Base-by-base conservation (phyloP, 148 eudicot species). In the Chenopodium album region DNA sequence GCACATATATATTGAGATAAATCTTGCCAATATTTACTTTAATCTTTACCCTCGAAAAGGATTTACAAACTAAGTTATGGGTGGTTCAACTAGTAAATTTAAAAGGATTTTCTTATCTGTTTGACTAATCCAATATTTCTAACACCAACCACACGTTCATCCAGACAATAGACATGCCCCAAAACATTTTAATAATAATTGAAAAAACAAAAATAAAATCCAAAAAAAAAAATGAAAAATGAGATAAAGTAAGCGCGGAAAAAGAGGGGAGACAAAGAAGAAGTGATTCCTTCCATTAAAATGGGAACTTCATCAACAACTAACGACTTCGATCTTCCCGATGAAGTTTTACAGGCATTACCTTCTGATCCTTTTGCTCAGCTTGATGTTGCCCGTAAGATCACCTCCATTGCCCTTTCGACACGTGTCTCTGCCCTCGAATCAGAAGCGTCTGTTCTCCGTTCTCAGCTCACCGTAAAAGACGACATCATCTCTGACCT, bases 371-470 rank as follows among this genome's bases (percentile, higher is more conserved):
- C 99, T 0, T 96, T 89, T 83, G 93, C 91, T 13, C 99, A 92
- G 87, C 92, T 96, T 16, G 99, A 96, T 69, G 88, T 96, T 1
- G 99, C 99, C 1, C 93, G 99, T 7, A 96, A 94, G 48, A 96
- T 96, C 91, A 96, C 99, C 72, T 96, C 99, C 87, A 91, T 96
- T 83, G 99, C 99, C 32, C 94, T 96, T 64, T 83, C 99, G 54
- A 91, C 97, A 14, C 98, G 98, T 70, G 94, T 96, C 86, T 85
- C 92, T 37, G 79, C 90, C 50, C 93, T 94, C 81, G 99, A 96
- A 80, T 90, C 94, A 29, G 98, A 96, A 79, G 65, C 86, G 70
- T 86, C 92, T 26, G 68, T 5, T 8, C 93, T 96, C 74, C 91
- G 89, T 54, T 67, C 73, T 50, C 81, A 85, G 32, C 87, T 96